Conservation (phyloP, 352 stramenopile genomes). For the Globisporangium acanthophoron region DNA sequence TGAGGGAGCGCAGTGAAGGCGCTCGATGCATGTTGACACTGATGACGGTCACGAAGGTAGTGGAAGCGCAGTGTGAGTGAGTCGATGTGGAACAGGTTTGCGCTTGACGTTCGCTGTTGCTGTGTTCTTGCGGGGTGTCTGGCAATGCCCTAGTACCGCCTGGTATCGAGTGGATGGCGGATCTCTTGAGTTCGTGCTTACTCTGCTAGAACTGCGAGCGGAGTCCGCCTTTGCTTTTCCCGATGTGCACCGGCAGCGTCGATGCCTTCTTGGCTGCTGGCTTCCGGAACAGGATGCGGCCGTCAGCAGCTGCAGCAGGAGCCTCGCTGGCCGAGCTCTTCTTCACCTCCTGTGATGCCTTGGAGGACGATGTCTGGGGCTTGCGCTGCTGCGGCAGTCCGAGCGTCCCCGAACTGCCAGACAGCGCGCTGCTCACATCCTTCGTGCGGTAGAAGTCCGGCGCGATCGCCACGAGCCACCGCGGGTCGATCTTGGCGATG, state of each 20-base stretch:
- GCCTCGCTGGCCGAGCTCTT: conserved; percentile 12
- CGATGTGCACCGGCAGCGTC: conserved; percentile 64
- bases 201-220: conserved; percentile 51
- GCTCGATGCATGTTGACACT: too few species aligned
- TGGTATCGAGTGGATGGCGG: too few species aligned
- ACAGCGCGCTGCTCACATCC: conserved; percentile 60
- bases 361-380: not conserved
- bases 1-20: too few species aligned
- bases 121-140: too few species aligned
- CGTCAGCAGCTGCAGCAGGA: conserved; percentile 23
- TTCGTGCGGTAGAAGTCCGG: conserved; percentile 73
- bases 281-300: conserved; percentile 74
- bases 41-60: too few species aligned
- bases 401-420: conserved; percentile 58
- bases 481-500: conserved; percentile 63
- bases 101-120: too few species aligned
- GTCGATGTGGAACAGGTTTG: too few species aligned
- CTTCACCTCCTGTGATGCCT: conserved; percentile 8
- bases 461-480: conserved; percentile 60
- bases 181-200: not conserved
- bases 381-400: conserved; percentile 38
- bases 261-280: conserved; percentile 21
- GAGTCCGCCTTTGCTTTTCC: conserved; percentile 76
- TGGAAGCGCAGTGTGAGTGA: too few species aligned
- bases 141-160: too few species aligned